A percentile compares a stretch with the other conserved stretches of the same genome.
Evolutionary conservation across 2,329 filamentous ascomycete species (phyloP).

Genomic region (Paraphaeosphaeria sporulosa): DNA sequence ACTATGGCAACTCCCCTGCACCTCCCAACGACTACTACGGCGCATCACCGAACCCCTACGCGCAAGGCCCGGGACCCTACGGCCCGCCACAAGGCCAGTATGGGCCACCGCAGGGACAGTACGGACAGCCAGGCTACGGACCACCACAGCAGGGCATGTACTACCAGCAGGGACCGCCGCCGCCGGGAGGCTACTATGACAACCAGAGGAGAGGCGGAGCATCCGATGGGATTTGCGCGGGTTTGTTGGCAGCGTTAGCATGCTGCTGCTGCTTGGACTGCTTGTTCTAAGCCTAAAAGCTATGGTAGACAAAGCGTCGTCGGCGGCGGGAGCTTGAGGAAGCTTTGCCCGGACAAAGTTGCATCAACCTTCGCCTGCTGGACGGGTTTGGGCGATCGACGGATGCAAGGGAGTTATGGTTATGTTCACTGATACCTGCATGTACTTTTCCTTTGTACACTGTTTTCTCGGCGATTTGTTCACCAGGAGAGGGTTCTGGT

Average conservation of each 20-base stretch:
- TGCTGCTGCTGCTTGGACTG: constrained; percentile 63
- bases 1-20: constrained; percentile 24
- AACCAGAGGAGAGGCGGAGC: constrained; percentile 40
- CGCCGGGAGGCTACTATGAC: constrained; percentile 50
- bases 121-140: constrained; percentile 27
- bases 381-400: constrained; percentile 14
- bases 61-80: constrained; percentile 34
- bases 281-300: constrained; percentile 51
- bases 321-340: background rate
- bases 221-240: constrained; percentile 52
- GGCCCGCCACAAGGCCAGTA: constrained; percentile 29
- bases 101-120: constrained; percentile 22
- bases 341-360: background rate
- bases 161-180: constrained; percentile 43
- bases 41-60: constrained; percentile 27
- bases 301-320: background rate
- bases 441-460: constrained; percentile 1
- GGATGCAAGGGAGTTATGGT: background rate
- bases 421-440: background rate
- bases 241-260: constrained; percentile 54
- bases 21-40: constrained; percentile 10
- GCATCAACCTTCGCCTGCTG: constrained; percentile 17
- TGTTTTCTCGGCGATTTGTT: background rate
- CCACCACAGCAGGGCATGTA: constrained; percentile 44
- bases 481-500: background rate